Base-by-base conservation (phyloP, 2,329 filamentous ascomycete species). In the Pseudogymnoascus destructans region DNA sequence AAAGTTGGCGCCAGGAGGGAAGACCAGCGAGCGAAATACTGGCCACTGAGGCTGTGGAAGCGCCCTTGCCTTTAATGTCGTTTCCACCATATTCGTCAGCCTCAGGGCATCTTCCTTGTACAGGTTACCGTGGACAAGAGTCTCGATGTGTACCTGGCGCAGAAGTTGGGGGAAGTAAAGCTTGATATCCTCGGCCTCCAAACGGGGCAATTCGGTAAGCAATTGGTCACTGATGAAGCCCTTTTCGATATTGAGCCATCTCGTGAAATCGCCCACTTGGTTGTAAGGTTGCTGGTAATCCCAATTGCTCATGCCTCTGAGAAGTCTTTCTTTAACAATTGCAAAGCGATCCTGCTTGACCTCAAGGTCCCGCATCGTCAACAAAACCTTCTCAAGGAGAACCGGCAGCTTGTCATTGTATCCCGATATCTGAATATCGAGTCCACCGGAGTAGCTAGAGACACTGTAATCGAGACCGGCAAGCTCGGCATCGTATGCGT, bases 331-430 rank as follows among this genome's bases (percentile, higher is more conserved):
- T 70, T 95, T 95, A 71, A 95, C 82, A 64, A 97, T 90, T 55
- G 86, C 81, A 68, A 97, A 98, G 1, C 93, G 83, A 59, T 95
- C 90, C n/a, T 88, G 80, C 62, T 84, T 86, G 64, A 97, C 79
- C 35, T 90, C 82, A 4, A 97, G 76, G 65, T 95, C 87, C 56
- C 88, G 83, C 79, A 96, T 87, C 8, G 86, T 90, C 10, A 83
- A 73, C 23, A 95, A 75, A 3, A 97, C 88, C 69, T 95, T 93
- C 68, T 97, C 89, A 52, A 98, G 73, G 21, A 98, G 78, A 0
- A 96, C 89, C 0, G 87, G 77, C 67, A 98, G 82, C 74, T 98
- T 98, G 72, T 98, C 93, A 65, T 96, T 98, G 74, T 97, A 98
- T 0, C 93, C 93, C 25, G 83, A 85, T 3, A 97, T 80, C 11